Evolutionary conservation across 495 filamentous ascomycete genomes (phyloP).

Genomic region (Tricharina praecox): DNA sequence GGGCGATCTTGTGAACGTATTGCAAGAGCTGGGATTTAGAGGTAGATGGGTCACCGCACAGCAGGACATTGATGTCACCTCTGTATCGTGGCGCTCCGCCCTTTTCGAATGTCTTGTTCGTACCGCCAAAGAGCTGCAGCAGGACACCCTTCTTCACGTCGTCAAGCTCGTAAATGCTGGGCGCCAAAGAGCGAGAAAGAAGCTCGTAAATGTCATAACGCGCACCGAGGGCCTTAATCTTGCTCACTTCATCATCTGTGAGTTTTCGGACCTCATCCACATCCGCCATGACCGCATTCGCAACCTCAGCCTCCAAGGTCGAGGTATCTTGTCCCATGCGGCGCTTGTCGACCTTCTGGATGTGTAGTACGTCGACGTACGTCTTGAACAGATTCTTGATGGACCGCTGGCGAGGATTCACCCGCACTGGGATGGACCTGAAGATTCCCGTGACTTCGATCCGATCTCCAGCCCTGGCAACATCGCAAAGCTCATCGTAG

Average conservation of each 20-base stretch:
- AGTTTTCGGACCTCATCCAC: slow-evolving; percentile 71
- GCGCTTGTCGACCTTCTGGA: slow-evolving; percentile 90
- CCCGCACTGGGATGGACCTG: slow-evolving; percentile 81
- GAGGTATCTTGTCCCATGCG: slow-evolving; percentile 81
- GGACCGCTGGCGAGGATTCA: slow-evolving; percentile 80
- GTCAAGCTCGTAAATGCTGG: slow-evolving; percentile 94
- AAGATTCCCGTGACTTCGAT: slow-evolving; percentile 95
- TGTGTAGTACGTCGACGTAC: slow-evolving; percentile 85
- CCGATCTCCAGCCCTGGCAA: slow-evolving; percentile 93
- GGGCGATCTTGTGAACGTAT: slow-evolving; percentile 94
- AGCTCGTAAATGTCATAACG: slow-evolving; percentile 87
- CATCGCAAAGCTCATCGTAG: slow-evolving; percentile 91
- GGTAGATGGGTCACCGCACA: slow-evolving; percentile 94
- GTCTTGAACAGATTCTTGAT: slow-evolving; percentile 96
- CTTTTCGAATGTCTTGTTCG: slow-evolving; percentile 97
- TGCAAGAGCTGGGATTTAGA: slow-evolving; percentile 98
- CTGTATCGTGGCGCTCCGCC: slow-evolving; percentile 88
- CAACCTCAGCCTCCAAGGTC: slow-evolving; percentile 72
- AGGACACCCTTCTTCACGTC: slow-evolving; percentile 98
- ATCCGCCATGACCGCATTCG: slow-evolving; percentile 53
- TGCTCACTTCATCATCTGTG: slow-evolving; percentile 75
- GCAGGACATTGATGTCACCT: slow-evolving; percentile 92
- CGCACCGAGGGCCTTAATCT: slow-evolving; percentile 65
- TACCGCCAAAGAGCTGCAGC: slow-evolving; percentile 89
- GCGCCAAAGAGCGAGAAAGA: slow-evolving; percentile 76